Conservation (phyloP, 2,329 filamentous ascomycete genomes). For the Exophiala xenobiotica region DNA sequence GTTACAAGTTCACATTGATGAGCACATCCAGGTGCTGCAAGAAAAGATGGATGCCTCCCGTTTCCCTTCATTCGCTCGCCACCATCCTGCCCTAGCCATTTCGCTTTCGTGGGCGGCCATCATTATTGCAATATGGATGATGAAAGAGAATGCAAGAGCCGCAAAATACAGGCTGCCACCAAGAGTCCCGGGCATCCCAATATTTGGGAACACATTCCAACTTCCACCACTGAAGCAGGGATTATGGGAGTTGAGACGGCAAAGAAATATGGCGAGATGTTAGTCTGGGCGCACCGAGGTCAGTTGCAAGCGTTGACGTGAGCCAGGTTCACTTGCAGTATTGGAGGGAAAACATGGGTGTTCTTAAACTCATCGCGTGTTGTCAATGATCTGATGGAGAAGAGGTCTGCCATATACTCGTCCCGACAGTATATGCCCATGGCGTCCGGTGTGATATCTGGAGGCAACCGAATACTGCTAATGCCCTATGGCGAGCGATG, state of each 20-base stretch:
- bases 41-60: too few relatives aligned
- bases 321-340: slow-evolving; percentile 5
- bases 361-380: slow-evolving; percentile 8
- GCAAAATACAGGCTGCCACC: neutral
- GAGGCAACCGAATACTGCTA: slow-evolving; percentile 46
- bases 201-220: neutral
- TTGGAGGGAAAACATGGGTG: slow-evolving; percentile 8
- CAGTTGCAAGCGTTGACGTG: neutral
- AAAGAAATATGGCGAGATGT: neutral
- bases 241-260: neutral
- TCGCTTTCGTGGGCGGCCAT: too few relatives aligned
- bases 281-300: too few relatives aligned
- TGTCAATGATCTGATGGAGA: slow-evolving; percentile 38
- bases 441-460: slow-evolving; percentile 31
- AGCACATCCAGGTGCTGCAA: too few relatives aligned
- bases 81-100: too few relatives aligned
- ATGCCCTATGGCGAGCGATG: slow-evolving; percentile 37
- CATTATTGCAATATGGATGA: too few relatives aligned
- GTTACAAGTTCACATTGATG: too few relatives aligned
- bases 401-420: slow-evolving; percentile 39
- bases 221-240: neutral
- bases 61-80: too few relatives aligned
- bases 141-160: too few relatives aligned
- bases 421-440: slow-evolving; percentile 33
- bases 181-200: neutral